Base-by-base conservation (phyloP, 306 rosid species). In the Vicia sativa region DNA sequence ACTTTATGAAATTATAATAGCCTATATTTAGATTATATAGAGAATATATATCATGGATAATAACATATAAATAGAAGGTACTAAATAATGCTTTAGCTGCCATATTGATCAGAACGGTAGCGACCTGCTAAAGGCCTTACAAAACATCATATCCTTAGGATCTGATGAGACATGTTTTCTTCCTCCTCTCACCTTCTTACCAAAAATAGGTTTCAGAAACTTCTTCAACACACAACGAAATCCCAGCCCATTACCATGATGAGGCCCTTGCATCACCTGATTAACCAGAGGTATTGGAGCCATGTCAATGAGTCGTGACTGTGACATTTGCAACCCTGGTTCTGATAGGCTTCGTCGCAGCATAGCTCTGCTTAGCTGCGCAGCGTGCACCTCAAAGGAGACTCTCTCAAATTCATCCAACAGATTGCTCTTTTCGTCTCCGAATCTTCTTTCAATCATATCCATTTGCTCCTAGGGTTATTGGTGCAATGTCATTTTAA, bases 401-500 rank as follows among this genome's bases (percentile, higher is more conserved):
- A 74, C 18, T 42, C 97, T 83, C 84, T 93, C 98, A 43, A 77
- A 90, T 39, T 72, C 83, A 59, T 93, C 98, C 74, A 93, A 53
- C 3, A 93, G 84, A 38, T 46, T 74, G 81, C 96, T 92, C 19
- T 85, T 58, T 70, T 85, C 90, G 14, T 93, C 98, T 2, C 97
- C 97, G n/a, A 86, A 88, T 35, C 78, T 84, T 64, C 45, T 83
- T 56, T 62, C 52, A 29, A 71, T 60, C 72, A 62, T 78, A 43
- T 62, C 71, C 59, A 69, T 72, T 64, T 71, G 59, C 14, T 49
- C 78, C n/a, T 77, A 65, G 12, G 13, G 3, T 44, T 57, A 44
- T 48, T 61, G 41, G 13, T 62, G 35, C 42, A 19, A 7, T 28
- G 28, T 69, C 68, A 58, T 55, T 69, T 67, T 29, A 44, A 68